A percentile compares a stretch with the other conserved stretches of the same genome.
Evolutionary conservation across 129 eudicot species (phyloP).

Genomic region (Heracleum sosnowskyi): DNA sequence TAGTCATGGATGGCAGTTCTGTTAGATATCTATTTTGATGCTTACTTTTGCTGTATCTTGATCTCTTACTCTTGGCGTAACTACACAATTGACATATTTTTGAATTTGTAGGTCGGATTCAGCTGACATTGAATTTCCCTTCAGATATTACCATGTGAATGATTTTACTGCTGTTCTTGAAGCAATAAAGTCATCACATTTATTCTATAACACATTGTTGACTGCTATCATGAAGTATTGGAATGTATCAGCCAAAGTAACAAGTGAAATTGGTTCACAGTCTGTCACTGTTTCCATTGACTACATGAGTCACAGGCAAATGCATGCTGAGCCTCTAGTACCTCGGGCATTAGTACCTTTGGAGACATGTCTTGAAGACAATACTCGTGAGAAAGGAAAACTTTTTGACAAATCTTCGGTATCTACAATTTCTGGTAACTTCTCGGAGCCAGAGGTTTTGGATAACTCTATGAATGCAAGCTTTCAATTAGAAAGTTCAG

Average conservation of each 20-base stretch:
- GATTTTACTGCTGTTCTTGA: conserved; percentile 48
- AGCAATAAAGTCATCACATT: conserved; percentile 34
- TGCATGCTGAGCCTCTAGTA: conserved; percentile 11
- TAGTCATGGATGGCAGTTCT: neutral
- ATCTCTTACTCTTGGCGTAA: neutral
- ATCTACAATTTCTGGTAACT: conserved; percentile 17
- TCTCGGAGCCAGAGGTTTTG: conserved; percentile 11
- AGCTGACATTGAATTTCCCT: conserved; percentile 34
- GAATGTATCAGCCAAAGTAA: conserved; percentile 29
- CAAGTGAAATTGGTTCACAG: conserved; percentile 33
- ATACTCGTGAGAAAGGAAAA: conserved; percentile 11
- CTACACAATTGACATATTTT: neutral
- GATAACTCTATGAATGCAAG: conserved; percentile 23
- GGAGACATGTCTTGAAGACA: conserved; percentile 22
- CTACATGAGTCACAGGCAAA: conserved; percentile 7
- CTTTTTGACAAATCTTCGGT: conserved; percentile 13
- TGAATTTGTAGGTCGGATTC: conserved; percentile 59
- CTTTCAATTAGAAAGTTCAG: conserved; percentile 33
- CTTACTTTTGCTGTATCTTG: neutral
- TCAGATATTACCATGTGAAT: conserved; percentile 50
- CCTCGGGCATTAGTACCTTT: conserved; percentile 15
- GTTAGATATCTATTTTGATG: neutral
- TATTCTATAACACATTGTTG: conserved; percentile 32
- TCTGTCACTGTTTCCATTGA: conserved; percentile 15
- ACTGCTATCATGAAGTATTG: conserved; percentile 48